Evolutionary conservation across 306 rosid species (phyloP).

Genomic region (Nissolia schottii): DNA sequence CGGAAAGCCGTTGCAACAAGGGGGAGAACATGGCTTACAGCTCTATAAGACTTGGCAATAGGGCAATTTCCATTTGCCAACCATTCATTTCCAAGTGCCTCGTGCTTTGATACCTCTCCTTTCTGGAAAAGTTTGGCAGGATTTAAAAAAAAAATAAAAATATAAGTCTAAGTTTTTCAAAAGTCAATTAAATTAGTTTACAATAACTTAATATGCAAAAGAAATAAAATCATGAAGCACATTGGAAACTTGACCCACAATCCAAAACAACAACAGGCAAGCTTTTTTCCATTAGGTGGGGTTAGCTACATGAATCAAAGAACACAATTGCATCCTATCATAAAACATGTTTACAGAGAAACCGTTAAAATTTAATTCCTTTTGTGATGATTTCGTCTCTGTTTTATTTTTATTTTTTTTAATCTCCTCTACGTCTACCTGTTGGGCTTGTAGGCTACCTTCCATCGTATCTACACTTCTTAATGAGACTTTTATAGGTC

Average conservation of each 20-base stretch:
- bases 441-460: too few species aligned
- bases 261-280: neutral
- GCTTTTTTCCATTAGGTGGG: neutral
- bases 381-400: neutral
- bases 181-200: neutral
- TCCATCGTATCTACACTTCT: too few species aligned
- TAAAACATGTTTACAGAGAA: neutral
- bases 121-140: constrained; percentile 37
- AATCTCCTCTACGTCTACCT: neutral
- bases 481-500: too few species aligned
- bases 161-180: neutral
- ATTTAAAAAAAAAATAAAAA: neutral
- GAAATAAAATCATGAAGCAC: neutral
- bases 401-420: neutral
- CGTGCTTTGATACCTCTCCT: constrained; percentile 57
- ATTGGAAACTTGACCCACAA: neutral
- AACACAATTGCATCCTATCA: neutral
- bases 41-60: constrained; percentile 78
- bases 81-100: constrained; percentile 80
- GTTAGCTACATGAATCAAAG: neutral
- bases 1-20: constrained; percentile 62
- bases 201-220: neutral
- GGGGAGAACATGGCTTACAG: constrained; percentile 65
- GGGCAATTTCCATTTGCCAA: constrained; percentile 70
- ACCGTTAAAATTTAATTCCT: neutral